Conservation (phyloP, 352 stramenopile species). For the Pythium aquatile region DNA sequence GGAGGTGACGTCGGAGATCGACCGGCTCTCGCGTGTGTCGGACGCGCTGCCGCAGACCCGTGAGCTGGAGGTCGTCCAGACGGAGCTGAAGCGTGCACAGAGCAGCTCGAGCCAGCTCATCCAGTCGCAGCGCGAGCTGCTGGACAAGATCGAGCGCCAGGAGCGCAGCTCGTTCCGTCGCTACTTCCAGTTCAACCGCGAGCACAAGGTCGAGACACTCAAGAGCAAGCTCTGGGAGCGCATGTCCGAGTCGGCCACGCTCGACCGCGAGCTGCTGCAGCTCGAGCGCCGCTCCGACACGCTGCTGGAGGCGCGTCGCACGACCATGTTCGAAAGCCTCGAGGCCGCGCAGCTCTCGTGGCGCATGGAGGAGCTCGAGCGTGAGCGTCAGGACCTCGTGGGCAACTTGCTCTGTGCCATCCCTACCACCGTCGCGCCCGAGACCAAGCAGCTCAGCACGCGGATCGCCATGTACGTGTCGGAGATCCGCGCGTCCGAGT, state of each 20-base stretch:
- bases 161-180: slow-evolving; percentile 52
- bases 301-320: slow-evolving; percentile 47
- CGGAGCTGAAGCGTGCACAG: slow-evolving; percentile 40
- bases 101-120: slow-evolving; percentile 42
- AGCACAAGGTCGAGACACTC: slow-evolving; percentile 46
- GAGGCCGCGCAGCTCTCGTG: slow-evolving; percentile 31
- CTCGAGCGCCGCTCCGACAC: slow-evolving; percentile 57
- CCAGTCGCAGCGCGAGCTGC: slow-evolving; percentile 59
- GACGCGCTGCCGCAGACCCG: slow-evolving; percentile 26
- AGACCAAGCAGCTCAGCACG: slow-evolving; percentile 65
- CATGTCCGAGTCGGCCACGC: slow-evolving; percentile 46
- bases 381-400: slow-evolving; percentile 59
- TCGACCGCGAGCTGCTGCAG: slow-evolving; percentile 52
- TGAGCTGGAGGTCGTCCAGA: slow-evolving; percentile 42
- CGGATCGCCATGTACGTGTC: slow-evolving; percentile 75
- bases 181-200: slow-evolving; percentile 55
- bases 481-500: slow-evolving; percentile 66
- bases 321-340: slow-evolving; percentile 27
- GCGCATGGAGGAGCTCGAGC: slow-evolving; percentile 49
- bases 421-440: slow-evolving; percentile 30
- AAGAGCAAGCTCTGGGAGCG: slow-evolving; percentile 58
- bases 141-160: slow-evolving; percentile 64
- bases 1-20: slow-evolving; percentile 49
- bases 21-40: slow-evolving; percentile 38
- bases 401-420: slow-evolving; percentile 42